Percentiles rank a stretch among this genome's conserved stretches.
Evolutionary conservation across 331 rosid species (phyloP).

Genomic region (Quercus lobata): DNA sequence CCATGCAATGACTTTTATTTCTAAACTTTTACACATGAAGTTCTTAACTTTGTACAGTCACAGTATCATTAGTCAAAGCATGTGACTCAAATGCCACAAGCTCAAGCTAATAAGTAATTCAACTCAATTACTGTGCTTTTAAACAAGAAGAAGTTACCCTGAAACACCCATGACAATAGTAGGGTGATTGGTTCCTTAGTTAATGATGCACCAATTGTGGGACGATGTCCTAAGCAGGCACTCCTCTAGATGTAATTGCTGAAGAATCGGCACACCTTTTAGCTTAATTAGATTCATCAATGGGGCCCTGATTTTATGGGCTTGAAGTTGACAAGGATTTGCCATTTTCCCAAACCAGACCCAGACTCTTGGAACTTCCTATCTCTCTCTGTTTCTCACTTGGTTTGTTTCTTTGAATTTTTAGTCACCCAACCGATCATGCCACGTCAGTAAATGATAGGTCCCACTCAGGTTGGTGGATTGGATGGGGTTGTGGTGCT

Average conservation of each 20-base stretch:
- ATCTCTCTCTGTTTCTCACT: too few relatives aligned
- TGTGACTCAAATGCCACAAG: too few relatives aligned
- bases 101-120: neutral
- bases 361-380: too few relatives aligned
- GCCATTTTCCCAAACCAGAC: too few relatives aligned
- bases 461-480: too few relatives aligned
- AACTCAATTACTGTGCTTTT: neutral
- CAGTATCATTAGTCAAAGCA: too few relatives aligned
- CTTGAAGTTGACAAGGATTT: neutral
- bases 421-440: too few relatives aligned
- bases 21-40: too few relatives aligned
- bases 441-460: too few relatives aligned
- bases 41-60: too few relatives aligned
- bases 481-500: too few relatives aligned
- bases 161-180: slow-evolving; percentile 80
- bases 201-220: slow-evolving; percentile 86
- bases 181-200: slow-evolving; percentile 62
- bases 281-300: slow-evolving; percentile 62
- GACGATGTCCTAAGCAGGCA: slow-evolving; percentile 66
- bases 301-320: slow-evolving; percentile 27
- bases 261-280: slow-evolving; percentile 63
- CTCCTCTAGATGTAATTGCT: slow-evolving; percentile 82
- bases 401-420: too few relatives aligned
- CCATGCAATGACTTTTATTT: neutral
- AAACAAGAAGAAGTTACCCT: slow-evolving; percentile 39